A percentile compares a stretch with the other conserved stretches of the same genome.
Evolutionary conservation across 164 flowering plant genomes (phyloP).

Genomic region (Umbellularia californica): DNA sequence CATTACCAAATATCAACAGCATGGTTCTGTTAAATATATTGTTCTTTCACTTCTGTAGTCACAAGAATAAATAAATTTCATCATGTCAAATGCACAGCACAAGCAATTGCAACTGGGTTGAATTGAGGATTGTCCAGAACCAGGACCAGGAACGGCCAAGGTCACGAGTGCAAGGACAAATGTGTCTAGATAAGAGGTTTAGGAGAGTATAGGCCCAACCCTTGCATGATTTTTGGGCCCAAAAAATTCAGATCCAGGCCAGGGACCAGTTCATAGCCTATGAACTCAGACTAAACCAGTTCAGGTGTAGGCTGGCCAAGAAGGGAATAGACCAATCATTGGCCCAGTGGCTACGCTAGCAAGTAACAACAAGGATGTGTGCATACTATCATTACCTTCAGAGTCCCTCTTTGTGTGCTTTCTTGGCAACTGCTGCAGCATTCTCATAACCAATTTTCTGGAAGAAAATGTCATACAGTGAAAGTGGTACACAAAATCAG

Average conservation of each 20-base stretch:
- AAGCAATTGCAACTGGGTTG: not conserved
- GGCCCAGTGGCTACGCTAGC: too few relatives aligned
- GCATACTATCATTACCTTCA: slow-evolving; percentile 47
- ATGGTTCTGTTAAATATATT: too few relatives aligned
- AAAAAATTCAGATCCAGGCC: not conserved
- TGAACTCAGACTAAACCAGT: not conserved
- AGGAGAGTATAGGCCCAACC: not conserved
- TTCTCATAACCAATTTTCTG: slow-evolving; percentile 99
- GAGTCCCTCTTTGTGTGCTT: slow-evolving; percentile 97
- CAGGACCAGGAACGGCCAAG: not conserved
- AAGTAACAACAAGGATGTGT: not conserved
- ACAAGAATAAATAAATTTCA: too few relatives aligned
- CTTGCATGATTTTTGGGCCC: not conserved
- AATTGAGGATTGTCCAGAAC: not conserved
- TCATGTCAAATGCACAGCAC: too few relatives aligned
- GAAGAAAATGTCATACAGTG: not conserved
- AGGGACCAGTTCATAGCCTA: not conserved
- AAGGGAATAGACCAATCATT: not conserved
- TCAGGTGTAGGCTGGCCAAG: not conserved
- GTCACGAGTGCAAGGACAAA: not conserved
- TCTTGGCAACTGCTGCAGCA: slow-evolving; percentile 96
- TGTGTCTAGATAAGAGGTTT: not conserved
- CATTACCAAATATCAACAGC: too few relatives aligned
- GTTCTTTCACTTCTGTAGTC: too few relatives aligned
- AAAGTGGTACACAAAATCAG: not conserved